phyloP scores from a whole-genome alignment of 2,329 filamentous ascomycete genomes.

The Chaetomium sp. region DNA sequence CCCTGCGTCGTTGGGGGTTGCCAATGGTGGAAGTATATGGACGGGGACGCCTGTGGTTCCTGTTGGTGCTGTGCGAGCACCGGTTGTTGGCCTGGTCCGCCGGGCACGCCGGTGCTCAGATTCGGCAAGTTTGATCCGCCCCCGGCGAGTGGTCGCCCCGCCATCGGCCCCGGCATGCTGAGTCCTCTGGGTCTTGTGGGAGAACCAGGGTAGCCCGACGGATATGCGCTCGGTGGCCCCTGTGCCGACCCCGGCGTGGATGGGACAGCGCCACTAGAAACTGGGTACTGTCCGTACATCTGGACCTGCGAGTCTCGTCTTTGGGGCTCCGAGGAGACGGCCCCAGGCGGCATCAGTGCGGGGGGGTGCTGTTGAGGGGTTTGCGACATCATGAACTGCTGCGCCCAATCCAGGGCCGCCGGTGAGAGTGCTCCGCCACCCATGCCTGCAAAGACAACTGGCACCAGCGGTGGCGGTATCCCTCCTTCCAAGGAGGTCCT shows the following conservation, averaged over 20 bases:
- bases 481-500: conserved; percentile 68
- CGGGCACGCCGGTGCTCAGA: conserved; percentile 50
- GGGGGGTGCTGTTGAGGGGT: conserved; percentile 53
- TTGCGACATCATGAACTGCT: conserved; percentile 62
- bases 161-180: conserved; percentile 47
- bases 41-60: conserved; percentile 67
- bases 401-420: conserved; percentile 66
- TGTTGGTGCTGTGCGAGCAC: conserved; percentile 54
- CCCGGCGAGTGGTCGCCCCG: conserved; percentile 42
- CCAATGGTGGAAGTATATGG: conserved; percentile 92
- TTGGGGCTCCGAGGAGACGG: conserved; percentile 56
- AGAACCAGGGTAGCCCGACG: conserved; percentile 50
- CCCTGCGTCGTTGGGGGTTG: conserved; percentile 73
- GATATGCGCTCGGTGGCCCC: conserved; percentile 46
- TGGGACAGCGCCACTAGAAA: conserved; percentile 45
- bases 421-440: conserved; percentile 63
- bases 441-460: conserved; percentile 74
- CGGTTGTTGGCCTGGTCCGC: conserved; percentile 47
- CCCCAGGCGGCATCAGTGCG: conserved; percentile 53
- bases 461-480: conserved; percentile 73
- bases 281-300: conserved; percentile 47
- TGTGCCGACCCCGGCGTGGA: conserved; percentile 48
- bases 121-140: conserved; percentile 47
- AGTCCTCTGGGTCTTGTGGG: conserved; percentile 54
- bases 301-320: conserved; percentile 55